phyloP scores from a whole-genome alignment of 306 rosid species.

The Oemleria cerasiformis region DNA sequence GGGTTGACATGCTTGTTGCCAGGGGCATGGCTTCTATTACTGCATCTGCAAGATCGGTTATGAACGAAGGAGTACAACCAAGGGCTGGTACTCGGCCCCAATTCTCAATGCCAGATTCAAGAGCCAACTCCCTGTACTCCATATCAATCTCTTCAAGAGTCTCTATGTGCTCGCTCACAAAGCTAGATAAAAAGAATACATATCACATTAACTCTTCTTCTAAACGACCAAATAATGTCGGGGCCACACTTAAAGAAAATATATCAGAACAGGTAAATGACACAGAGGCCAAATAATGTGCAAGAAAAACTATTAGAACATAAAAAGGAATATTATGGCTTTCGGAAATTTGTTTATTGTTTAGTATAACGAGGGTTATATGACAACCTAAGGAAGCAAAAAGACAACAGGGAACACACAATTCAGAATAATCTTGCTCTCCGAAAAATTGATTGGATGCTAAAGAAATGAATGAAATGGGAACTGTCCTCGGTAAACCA shows the following conservation, averaged over 20 bases:
- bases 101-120: conserved; percentile 85
- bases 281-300: too few relatives aligned
- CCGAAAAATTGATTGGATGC: too few relatives aligned
- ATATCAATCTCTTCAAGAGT: conserved; percentile 98
- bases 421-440: too few relatives aligned
- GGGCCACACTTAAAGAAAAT: background rate
- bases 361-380: too few relatives aligned
- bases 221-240: background rate
- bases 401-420: too few relatives aligned
- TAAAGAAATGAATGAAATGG: too few relatives aligned
- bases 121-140: conserved; percentile 91
- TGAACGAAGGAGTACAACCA: conserved; percentile 77
- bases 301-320: too few relatives aligned
- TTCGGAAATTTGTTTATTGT: too few relatives aligned
- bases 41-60: conserved; percentile 87
- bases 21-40: conserved; percentile 91
- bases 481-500: background rate
- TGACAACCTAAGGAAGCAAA: too few relatives aligned
- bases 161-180: conserved; percentile 98
- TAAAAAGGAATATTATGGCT: too few relatives aligned
- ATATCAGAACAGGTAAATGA: too few relatives aligned
- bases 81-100: conserved; percentile 99
- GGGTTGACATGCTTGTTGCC: conserved; percentile 59
- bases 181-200: conserved; percentile 45
- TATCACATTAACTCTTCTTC: background rate